These are phyloP conservation scores for Vigna unguiculata DNA, from an alignment of 306 rosid species.

Conservation along the genomic window DNA sequence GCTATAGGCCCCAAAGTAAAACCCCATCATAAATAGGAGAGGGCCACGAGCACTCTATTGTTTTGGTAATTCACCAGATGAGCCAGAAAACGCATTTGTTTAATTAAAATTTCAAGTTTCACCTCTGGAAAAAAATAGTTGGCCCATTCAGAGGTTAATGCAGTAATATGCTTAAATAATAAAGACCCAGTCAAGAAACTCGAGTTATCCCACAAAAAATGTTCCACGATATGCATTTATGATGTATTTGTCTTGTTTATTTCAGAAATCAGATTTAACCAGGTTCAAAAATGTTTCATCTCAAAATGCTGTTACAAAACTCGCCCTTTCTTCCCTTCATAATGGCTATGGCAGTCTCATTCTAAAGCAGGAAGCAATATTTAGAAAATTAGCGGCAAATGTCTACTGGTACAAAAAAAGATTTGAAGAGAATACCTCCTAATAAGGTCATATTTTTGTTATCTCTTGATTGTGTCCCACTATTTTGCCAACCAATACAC, in stretches of 20 bases:
- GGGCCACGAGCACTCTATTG: background rate
- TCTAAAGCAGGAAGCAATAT: constrained; percentile 33
- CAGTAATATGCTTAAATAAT: background rate
- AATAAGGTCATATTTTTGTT: constrained; percentile 84
- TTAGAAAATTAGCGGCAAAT: constrained; percentile 27
- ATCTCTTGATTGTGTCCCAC: constrained; percentile 88
- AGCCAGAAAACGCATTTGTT: background rate
- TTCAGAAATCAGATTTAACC: background rate
- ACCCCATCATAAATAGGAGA: background rate
- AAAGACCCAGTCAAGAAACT: background rate
- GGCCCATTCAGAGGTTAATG: background rate
- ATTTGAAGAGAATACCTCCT: constrained; percentile 74
- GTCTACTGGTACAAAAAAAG: constrained; percentile 18
- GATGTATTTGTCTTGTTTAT: background rate
- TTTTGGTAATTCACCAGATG: background rate
- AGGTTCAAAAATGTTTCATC: background rate
- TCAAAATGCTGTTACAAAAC: background rate
- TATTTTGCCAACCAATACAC: constrained; percentile 99
- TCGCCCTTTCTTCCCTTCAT: background rate
- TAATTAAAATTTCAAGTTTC: background rate
- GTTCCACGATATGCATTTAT: background rate
- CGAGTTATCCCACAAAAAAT: background rate
- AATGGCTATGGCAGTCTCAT: background rate
- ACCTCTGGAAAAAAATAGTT: background rate
- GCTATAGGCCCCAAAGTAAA: constrained; percentile 7